Conservation (phyloP, 2,329 filamentous ascomycete species). For the Zarea fungicola region DNA sequence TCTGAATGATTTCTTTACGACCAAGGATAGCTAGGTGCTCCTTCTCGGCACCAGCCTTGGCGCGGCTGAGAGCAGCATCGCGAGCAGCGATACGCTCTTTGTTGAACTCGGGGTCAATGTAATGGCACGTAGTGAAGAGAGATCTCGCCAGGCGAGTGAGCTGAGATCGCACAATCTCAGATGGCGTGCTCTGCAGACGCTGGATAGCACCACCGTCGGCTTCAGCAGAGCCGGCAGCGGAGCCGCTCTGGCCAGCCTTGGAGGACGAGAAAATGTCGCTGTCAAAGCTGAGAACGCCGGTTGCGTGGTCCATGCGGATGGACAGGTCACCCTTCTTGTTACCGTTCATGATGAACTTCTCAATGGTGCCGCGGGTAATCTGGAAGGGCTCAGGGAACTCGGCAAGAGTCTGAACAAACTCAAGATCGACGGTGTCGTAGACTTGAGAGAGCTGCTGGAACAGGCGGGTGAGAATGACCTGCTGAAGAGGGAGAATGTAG, state of each 20-base stretch:
- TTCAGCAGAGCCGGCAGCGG: conserved; percentile 81
- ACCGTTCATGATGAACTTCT: conserved; percentile 99
- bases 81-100: conserved; percentile 74
- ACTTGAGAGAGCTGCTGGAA: conserved; percentile 99
- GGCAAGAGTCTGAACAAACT: conserved; percentile 88
- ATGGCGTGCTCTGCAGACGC: conserved; percentile 93
- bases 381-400: conserved; percentile 96
- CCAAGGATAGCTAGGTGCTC: conserved; percentile 82
- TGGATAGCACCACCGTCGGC: conserved; percentile 79
- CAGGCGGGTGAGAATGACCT: conserved; percentile 94
- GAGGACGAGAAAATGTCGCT: conserved; percentile 97
- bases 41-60: conserved; percentile 82
- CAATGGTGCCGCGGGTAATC: conserved; percentile 82
- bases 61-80: conserved; percentile 72
- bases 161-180: conserved; percentile 94
- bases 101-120: conserved; percentile 87
- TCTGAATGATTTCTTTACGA: conserved; percentile 86
- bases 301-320: conserved; percentile 93
- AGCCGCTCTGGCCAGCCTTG: conserved; percentile 83
- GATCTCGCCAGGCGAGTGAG: conserved; percentile 87
- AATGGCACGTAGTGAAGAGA: conserved; percentile 89
- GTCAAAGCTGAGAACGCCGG: conserved; percentile 92
- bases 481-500: conserved; percentile 91
- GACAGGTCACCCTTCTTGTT: conserved; percentile 99
- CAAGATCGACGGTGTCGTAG: conserved; percentile 94